Evolutionary conservation across 1,284 basidiomycete species (phyloP), one percentile per base, ranked within the genome.

Genomic region (Fomitopsis schrenkii): DNA sequence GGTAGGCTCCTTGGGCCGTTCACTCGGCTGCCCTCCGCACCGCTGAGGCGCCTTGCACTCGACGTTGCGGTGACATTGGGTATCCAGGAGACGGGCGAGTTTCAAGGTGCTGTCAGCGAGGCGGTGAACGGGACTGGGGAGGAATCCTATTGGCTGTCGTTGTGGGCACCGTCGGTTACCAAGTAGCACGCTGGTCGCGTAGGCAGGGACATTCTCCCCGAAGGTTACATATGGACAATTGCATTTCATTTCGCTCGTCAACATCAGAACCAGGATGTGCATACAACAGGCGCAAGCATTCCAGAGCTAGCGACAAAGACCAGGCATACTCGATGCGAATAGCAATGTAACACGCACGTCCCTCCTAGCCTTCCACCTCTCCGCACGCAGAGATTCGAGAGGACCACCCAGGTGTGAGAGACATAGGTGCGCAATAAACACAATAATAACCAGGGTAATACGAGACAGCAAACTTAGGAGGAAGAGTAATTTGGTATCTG

Each of bases 1-100:
- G 94, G 94, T 6, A 78, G 78, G 57, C 71, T 94, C 28, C 75
- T 77, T 19, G 94, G 94, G 0, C 94, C 94, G 12, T 96, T 85
- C 75, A 73, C 77, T 54, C 91, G 85, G 70, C 74, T 95, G 36
- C 80, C 83, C 8, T 41, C 62, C 6, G 58, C 70, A 36, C 66
- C 70, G 28, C 46, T 79, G 22, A 78, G 80, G 58, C 70, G 72
- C 40, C 73, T 87, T 6, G 81, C 77, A 2, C 68, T 90, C 59
- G 82, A 87, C 63, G 70, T 85, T 33, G 81, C 74, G 14, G 73
- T 70, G 8, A 72, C 70, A 9, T 65, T 59, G 22, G n/a, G 14
- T 12, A 45, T 28, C 5, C 40, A 38, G 30, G 41, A 48, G 14
- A 30, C 50, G 5, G 67, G 72, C 57, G 71, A 67, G 15, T 68